phyloP scores from a whole-genome alignment of 164 flowering plant species.

The Saururus chinensis region DNA sequence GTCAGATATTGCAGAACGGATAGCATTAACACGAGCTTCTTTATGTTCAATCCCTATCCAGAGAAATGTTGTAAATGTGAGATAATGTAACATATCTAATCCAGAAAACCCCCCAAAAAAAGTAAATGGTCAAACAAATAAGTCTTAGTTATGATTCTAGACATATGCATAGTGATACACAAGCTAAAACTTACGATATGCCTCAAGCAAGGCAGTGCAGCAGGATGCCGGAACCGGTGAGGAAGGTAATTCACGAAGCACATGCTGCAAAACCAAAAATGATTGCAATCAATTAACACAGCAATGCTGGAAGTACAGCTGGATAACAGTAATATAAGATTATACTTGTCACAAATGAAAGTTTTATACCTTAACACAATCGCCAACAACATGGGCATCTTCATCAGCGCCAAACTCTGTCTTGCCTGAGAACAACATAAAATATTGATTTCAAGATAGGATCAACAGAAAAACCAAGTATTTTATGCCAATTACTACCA shows the following conservation, averaged over 20 bases:
- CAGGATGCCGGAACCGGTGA: constrained; percentile 99
- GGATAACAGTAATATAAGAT: not conserved
- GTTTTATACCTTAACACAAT: constrained; percentile 80
- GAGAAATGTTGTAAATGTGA: constrained; percentile 7
- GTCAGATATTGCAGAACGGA: constrained; percentile 83
- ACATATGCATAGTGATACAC: not conserved
- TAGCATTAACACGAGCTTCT: constrained; percentile 73
- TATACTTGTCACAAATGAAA: not conserved
- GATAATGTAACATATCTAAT: not conserved
- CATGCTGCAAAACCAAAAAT: constrained; percentile 52
- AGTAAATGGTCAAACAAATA: not conserved
- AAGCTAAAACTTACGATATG: constrained; percentile 61
- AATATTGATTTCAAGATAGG: not conserved
- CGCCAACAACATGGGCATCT: constrained; percentile 98
- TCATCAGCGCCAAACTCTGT: constrained; percentile 78
- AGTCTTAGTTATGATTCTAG: not conserved
- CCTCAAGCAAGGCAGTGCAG: constrained; percentile 92
- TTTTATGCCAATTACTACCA: not conserved
- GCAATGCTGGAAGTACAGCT: not conserved
- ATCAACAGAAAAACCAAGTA: not conserved
- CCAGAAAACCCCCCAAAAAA: not conserved
- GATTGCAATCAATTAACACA: constrained; percentile 1
- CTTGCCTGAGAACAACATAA: constrained; percentile 36
- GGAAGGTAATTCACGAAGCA: constrained; percentile 98
- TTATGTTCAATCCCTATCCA: constrained; percentile 64